phyloP scores from a whole-genome alignment of 139 green algal species.

The Yamagishiella unicocca region DNA sequence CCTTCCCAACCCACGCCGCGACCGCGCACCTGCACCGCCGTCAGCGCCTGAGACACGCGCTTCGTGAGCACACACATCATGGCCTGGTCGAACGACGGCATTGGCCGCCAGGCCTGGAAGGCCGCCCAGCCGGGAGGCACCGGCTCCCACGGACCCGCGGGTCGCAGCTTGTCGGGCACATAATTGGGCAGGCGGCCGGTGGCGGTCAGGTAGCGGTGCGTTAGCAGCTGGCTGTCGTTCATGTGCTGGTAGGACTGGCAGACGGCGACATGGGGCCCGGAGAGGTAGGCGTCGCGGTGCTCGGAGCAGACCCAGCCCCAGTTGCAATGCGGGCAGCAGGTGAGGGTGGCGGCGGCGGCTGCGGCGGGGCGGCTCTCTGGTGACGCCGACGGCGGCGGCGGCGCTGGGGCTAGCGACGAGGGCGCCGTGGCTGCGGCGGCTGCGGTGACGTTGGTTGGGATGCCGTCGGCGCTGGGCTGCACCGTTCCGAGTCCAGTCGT shows the following conservation, averaged over 20 bases:
- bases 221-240: conserved; percentile 24
- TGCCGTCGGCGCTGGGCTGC: no score
- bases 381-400: no score
- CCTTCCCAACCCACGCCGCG: neutral
- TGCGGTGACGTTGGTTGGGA: no score
- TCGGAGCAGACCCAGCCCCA: conserved; percentile 33
- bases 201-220: conserved; percentile 40
- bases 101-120: conserved; percentile 39
- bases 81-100: conserved; percentile 17
- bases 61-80: conserved; percentile 37
- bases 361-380: neutral
- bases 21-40: neutral
- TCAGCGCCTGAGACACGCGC: conserved; percentile 44
- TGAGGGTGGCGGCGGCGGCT: neutral
- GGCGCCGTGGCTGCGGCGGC: no score
- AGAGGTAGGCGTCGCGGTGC: conserved; percentile 18
- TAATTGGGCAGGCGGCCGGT: conserved; percentile 44
- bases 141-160: conserved; percentile 17
- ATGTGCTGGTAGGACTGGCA: conserved; percentile 25
- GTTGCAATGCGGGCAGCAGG: conserved; percentile 40
- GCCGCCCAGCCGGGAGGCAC: conserved; percentile 33
- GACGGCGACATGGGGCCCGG: conserved; percentile 3
- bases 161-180: neutral
- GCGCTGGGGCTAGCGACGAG: no score
- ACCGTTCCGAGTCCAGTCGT: no score